Base-by-base conservation (phyloP, 305 asterid species). In the Ilex paraguariensis region DNA sequence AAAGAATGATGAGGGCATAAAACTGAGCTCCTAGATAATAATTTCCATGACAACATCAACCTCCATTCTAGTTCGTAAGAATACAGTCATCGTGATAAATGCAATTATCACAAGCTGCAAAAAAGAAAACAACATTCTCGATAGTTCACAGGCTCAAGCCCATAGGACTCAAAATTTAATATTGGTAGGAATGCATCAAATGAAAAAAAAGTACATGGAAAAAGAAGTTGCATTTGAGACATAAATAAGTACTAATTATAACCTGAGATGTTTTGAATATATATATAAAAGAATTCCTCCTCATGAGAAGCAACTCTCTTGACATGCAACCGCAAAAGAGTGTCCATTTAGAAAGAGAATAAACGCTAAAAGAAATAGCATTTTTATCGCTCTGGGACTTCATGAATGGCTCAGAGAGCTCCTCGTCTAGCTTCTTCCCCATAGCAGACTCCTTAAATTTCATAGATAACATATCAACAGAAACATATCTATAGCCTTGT, bases 51-150 rank as follows among this genome's bases (percentile, higher is more conserved):
- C 54, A 10, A 65, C 15, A 31, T 73, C 74, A 42, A 64, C 55
- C 6, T 53, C 69, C 73, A 72, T 57, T 17, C 62, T 67, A 30
- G 73, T 62, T 53, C 68, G 21, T 68, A 72, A 66, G 56, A 72
- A 72, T 44, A 72, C 73, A 14, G 66, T 72, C 77, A 72, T 72
- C 21, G 64, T 62, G 31, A 62, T 59, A 13, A 49, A 61, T 42
- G 73, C 77, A 13, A 66, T 66, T 14, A 54, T 31, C 42, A 68
- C 14, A 31, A 73, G 59, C 73, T 72, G 73, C 68, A 57, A 48
- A 17, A 40, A 61, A 61, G n/a, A 56, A 56, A 0, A n/a, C 15
- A 52, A 52, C 12, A 52, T 14, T 49, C 42, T 36, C 9, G 0
- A 36, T 36, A 36, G 2, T 36, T 4, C 9, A 36, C 42, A 36